These are phyloP conservation scores for Hordeum pubiflorum DNA, from an alignment of 202 grass and related monocot genomes.

Conservation along the genomic window DNA sequence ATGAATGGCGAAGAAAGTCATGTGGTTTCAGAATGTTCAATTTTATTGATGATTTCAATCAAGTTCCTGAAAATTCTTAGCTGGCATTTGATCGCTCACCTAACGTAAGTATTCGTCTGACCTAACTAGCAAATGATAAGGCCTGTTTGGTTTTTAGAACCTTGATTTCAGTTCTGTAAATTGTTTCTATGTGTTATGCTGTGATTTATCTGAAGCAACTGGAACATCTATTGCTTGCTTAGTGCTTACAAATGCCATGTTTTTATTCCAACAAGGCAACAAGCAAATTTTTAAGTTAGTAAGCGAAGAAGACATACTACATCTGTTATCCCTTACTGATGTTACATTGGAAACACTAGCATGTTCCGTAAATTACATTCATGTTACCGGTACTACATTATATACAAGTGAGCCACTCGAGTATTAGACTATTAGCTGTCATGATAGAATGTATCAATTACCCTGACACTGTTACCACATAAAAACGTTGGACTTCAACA, in stretches of 20 bases:
- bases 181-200: neutral
- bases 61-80: neutral
- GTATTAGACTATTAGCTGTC: neutral
- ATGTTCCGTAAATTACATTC: neutral
- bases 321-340: neutral
- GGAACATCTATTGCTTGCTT: slow-evolving; percentile 10
- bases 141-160: neutral
- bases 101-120: neutral
- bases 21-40: neutral
- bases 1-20: neutral
- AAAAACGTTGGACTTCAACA: neutral
- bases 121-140: neutral
- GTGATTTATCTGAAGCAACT: neutral
- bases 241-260: neutral
- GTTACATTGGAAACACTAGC: neutral
- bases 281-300: neutral
- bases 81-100: neutral
- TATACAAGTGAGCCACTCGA: neutral
- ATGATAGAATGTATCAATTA: neutral
- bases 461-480: slow-evolving; percentile 9
- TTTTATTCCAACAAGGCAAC: neutral
- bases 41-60: neutral
- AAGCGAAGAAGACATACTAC: neutral
- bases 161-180: neutral
- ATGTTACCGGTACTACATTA: neutral